A percentile compares a stretch with the other conserved stretches of the same genome.
These are phyloP conservation scores for Blastocystis sp. DNA, from an alignment of 352 stramenopile genomes.

Conservation along the genomic window DNA sequence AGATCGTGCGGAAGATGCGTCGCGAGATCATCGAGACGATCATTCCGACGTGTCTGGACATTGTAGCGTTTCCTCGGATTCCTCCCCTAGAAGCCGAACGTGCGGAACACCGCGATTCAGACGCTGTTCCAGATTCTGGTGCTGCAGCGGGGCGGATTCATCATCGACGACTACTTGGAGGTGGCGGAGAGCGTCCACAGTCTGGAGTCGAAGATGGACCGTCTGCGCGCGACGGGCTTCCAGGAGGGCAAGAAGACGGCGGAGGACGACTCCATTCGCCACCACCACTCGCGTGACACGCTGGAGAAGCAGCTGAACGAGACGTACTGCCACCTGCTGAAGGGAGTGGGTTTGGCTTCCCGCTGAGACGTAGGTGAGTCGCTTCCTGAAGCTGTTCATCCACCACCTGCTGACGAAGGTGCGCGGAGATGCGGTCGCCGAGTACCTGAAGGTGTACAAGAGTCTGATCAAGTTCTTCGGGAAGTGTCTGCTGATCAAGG, in stretches of 20 bases:
- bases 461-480: background rate
- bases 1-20: slow-evolving; percentile 13
- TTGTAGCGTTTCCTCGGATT: background rate
- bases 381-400: background rate
- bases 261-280: background rate
- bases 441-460: slow-evolving; percentile 14
- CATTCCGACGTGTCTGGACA: background rate
- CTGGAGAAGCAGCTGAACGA: slow-evolving; percentile 46
- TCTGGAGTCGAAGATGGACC: background rate
- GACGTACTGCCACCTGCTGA: slow-evolving; percentile 19
- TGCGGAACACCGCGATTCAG: slow-evolving; percentile 1
- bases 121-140: slow-evolving; percentile 41
- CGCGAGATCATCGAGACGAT: background rate
- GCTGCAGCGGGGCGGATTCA: slow-evolving; percentile 6
- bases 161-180: background rate
- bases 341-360: background rate
- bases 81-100: background rate
- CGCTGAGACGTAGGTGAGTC: background rate
- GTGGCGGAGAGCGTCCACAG: background rate
- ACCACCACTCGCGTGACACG: slow-evolving; percentile 36
- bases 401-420: background rate
- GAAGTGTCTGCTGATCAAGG: slow-evolving; percentile 11
- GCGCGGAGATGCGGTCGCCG: background rate
- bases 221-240: background rate
- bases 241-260: background rate